Base-by-base conservation (phyloP, 805 yeast genomes). In the Saturnispora halmiae region DNA sequence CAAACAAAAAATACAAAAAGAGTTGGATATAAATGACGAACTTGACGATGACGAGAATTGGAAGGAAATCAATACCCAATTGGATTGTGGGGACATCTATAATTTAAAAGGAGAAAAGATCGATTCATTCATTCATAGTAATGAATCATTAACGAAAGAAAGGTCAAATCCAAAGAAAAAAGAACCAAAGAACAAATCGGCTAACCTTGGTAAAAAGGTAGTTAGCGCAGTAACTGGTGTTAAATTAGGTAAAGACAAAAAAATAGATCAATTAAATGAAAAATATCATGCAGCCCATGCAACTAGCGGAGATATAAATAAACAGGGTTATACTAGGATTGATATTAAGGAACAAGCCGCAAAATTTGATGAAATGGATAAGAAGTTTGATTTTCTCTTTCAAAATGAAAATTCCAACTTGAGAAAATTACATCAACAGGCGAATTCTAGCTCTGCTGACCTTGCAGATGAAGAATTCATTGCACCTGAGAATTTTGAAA, bases 301-400 rank as follows among this genome's bases (percentile, higher is more conserved):
- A 4, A 58, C 64, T 16, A 65, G 65, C 21, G 65, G 63, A 6
- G 75, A 69, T 22, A 67, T 63, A 13, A 73, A 76, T 1, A 72
- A 73, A 31, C 74, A 68, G 20, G 90, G 94, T 0, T 92, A 92
- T 57, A 92, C 97, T 0, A 80, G 94, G 52, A 81, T 92, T 7
- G 85, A 86, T 22, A 82, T 79, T 1, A 92, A 84, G 51, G 86
- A 80, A 48, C 96, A 92, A 55, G 85, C 87, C 6, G 79, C 79
- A 16, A 76, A 79, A 48, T 82, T 82, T 46, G 55, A 64, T 14
- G 66, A 65, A 44, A 60, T 74, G 53, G 70, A 75, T 51, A 60
- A 64, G 45, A 66, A 70, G 46, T 73, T 77, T 16, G 78, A 74
- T 43, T 75, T 69, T 44, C 54, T 75, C 34, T 74, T 75, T 48